phyloP scores from a whole-genome alignment of 148 eudicot genomes.

The Rhododendron mucronatum region DNA sequence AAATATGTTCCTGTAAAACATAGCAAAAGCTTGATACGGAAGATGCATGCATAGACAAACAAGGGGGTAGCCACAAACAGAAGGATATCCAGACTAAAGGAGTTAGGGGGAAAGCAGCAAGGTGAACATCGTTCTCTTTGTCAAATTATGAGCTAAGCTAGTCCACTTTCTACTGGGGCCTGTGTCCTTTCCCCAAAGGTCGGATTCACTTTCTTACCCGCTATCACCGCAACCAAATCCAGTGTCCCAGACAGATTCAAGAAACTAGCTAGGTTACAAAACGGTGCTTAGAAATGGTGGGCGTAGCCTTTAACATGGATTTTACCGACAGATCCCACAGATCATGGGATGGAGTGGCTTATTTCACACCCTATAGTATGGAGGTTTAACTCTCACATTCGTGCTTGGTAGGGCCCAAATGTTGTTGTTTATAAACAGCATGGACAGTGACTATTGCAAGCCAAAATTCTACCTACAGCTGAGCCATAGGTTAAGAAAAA shows the following conservation, averaged over 20 bases:
- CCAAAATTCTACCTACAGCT: not conserved
- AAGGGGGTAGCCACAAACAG: no score
- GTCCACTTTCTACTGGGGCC: no score
- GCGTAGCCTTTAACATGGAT: not conserved
- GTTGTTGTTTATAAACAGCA: not conserved
- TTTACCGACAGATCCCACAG: not conserved
- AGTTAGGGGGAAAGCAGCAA: no score
- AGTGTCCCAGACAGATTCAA: not conserved
- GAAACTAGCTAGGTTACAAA: not conserved
- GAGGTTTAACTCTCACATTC: not conserved
- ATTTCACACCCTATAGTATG: not conserved
- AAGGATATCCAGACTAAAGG: no score
- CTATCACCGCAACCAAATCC: not conserved
- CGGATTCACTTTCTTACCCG: no score
- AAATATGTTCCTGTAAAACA: not conserved
- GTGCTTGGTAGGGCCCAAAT: not conserved
- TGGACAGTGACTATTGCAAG: not conserved
- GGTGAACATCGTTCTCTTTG: no score
- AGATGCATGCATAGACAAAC: no score
- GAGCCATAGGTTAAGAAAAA: not conserved
- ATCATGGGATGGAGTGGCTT: not conserved
- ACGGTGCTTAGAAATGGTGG: not conserved
- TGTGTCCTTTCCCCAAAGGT: no score
- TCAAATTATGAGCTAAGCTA: no score
- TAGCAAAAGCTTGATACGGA: no score